Evolutionary conservation across 306 rosid genomes (phyloP), one percentile per base, ranked within the genome.

Genomic region (Casuarina equisetifolia): DNA sequence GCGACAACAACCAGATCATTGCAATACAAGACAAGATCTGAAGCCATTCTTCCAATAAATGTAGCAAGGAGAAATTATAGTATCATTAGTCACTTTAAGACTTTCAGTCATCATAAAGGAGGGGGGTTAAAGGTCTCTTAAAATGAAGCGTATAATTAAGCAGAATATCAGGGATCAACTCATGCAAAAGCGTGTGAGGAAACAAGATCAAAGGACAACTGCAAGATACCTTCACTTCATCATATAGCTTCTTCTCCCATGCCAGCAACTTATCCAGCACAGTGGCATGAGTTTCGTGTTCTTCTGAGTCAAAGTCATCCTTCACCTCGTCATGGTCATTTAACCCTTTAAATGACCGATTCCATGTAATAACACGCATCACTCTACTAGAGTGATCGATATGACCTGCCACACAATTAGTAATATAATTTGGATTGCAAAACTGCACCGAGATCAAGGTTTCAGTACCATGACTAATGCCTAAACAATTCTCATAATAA

Each of bases 181-280:
- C 49, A 66, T 40, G 49, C n/a, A 66, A 42, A 42, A 66, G 45
- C 3, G 61, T 11, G 57, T 38, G 55, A 66, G 15, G 46, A 4
- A 52, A 40, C 12, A 51, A 25, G 11, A 17, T 9, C n/a, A 58
- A 25, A 43, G 16, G 43, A 36, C 2, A 11, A 57, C 44, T 72
- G 73, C 40, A 61, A 20, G 69, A 63, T 86, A 95, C 99, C 91
- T 96, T 96, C 20, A 96, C 96, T 90, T 96, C 99, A 61, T 96
- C 97, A 57, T 89, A 96, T 39, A 96, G 92, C 79, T 96, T 96
- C 82, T 96, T 96, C 82, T 96, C 99, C 99, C 98, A 96, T 0
- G 99, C 98, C 15, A 96, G 89, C 90, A 92, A 76, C 84, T 96
- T 96, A 84, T 96, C 99, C 92, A 96, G 82, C 51, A 95, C 81